A percentile compares a stretch with the other conserved stretches of the same genome.
phyloP scores from a whole-genome alignment of 129 eudicot species.

The Chrysanthemum seticuspe region DNA sequence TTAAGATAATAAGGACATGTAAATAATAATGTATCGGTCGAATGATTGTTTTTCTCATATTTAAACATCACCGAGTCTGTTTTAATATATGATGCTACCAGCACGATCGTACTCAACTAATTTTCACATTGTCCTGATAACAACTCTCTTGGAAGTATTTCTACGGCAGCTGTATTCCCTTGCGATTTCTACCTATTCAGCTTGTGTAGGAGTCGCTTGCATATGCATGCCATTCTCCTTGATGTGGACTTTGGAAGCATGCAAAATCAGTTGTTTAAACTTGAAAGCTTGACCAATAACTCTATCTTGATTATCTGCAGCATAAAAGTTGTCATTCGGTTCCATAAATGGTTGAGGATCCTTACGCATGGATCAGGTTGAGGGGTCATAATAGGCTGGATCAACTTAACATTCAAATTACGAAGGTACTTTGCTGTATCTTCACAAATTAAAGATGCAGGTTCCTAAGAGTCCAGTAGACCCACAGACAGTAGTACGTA shows the following conservation, averaged over 20 bases:
- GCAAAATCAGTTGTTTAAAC: constrained; percentile 80
- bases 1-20: no score
- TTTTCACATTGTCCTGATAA: constrained; percentile 81
- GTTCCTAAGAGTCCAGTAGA: constrained; percentile 57
- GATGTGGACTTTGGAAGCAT: constrained; percentile 91
- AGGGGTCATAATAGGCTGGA: constrained; percentile 91
- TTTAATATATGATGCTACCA: no score
- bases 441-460: constrained; percentile 84
- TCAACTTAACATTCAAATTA: constrained; percentile 66
- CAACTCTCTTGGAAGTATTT: constrained; percentile 70
- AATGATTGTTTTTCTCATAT: no score
- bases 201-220: constrained; percentile 98
- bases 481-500: constrained; percentile 94
- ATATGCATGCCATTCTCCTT: constrained; percentile 88
- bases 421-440: constrained; percentile 90
- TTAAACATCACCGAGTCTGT: no score
- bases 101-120: constrained; percentile 63
- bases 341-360: constrained; percentile 96
- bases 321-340: constrained; percentile 81
- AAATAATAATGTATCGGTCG: no score
- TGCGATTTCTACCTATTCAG: constrained; percentile 76
- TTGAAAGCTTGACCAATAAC: constrained; percentile 95
- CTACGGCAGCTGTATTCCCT: constrained; percentile 83
- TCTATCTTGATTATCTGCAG: constrained; percentile 81
- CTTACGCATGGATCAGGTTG: constrained; percentile 95